Base-by-base conservation (phyloP, 202 grass and related monocot species). In the Dendrocalamus latiflorus region DNA sequence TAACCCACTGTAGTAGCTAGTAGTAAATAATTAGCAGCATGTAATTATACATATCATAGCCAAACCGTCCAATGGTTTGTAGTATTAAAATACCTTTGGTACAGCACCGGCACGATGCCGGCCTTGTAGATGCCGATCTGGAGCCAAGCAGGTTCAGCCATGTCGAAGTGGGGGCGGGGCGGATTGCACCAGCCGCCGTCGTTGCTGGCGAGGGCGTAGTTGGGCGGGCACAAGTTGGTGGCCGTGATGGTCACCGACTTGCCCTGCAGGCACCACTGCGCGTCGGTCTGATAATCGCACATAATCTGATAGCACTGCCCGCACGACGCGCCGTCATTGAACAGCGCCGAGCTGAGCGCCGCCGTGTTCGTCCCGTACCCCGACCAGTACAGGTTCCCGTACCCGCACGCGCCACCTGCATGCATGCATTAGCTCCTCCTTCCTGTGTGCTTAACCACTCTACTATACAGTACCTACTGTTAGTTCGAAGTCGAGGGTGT, bases 101-200 rank as follows among this genome's bases (percentile, higher is more conserved):
- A 41, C 7, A 41, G 38, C 38, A 41, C 38, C 8, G 38, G 38
- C 7, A 41, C 8, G 38, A 41, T 41, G 38, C 38, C 38, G 38
- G 38, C 38, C 38, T 41, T 8, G 38, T 41, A 41, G 38, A 41
- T 8, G 38, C 38, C 38, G 38, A 41, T 41, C 38, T 8, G 8
- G 38, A 41, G 38, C 38, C 38, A 97, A 18, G 91, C 91, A 4
- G 94, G 91, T 87, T 94, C 26, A 8, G 94, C 88, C 90, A 95
- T 88, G 88, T 97, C 94, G 55, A 97, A 97, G 78, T 93, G 95
- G 33, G 79, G 24, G n/a, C 86, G 88, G 18, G 91, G 94, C 48
- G 94, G 91, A 77, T 97, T 94, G 87, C 94, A 97, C 94, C 90
- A 94, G 26, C 94, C 94, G 15, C 91, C 94, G 77, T 78, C 6